Conservation (phyloP, 1,139 yeast genomes). For the Nakaseomyces bracarensis region DNA sequence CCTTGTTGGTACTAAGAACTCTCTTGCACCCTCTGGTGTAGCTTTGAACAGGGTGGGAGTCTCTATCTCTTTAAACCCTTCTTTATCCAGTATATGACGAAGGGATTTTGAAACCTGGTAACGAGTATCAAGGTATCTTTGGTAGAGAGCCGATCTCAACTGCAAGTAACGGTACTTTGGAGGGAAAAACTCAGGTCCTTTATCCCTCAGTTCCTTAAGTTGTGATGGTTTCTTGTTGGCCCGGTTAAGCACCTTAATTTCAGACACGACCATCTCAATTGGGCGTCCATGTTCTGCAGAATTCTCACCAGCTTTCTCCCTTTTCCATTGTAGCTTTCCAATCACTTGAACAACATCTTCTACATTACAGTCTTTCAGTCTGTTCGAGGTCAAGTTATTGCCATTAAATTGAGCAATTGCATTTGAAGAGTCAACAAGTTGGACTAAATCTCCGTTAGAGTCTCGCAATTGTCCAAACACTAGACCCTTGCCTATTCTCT, state of each 20-base stretch:
- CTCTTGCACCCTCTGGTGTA: constrained; percentile 97
- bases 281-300: constrained; percentile 20
- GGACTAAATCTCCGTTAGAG: constrained; percentile 55
- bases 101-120: constrained; percentile 51
- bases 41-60: constrained; percentile 90
- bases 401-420: no score
- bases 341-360: constrained; percentile 74
- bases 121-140: constrained; percentile 50
- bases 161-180: constrained; percentile 76
- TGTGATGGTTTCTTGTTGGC: constrained; percentile 66
- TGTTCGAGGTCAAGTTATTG: no score
- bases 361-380: constrained; percentile 44
- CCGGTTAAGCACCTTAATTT: constrained; percentile 52
- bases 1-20: constrained; percentile 88
- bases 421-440: constrained; percentile 46
- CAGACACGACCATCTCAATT: constrained; percentile 52
- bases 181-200: constrained; percentile 44
- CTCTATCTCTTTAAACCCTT: constrained; percentile 69
- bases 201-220: constrained; percentile 44
- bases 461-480: constrained; percentile 73
- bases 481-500: constrained; percentile 47
- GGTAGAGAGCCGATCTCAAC: constrained; percentile 55
- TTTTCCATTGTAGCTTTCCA: constrained; percentile 39
- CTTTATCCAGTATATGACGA: constrained; percentile 43
- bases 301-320: constrained; percentile 12